phyloP scores from a whole-genome alignment of 2,329 filamentous ascomycete species.

The Cordyceps tenuipes region DNA sequence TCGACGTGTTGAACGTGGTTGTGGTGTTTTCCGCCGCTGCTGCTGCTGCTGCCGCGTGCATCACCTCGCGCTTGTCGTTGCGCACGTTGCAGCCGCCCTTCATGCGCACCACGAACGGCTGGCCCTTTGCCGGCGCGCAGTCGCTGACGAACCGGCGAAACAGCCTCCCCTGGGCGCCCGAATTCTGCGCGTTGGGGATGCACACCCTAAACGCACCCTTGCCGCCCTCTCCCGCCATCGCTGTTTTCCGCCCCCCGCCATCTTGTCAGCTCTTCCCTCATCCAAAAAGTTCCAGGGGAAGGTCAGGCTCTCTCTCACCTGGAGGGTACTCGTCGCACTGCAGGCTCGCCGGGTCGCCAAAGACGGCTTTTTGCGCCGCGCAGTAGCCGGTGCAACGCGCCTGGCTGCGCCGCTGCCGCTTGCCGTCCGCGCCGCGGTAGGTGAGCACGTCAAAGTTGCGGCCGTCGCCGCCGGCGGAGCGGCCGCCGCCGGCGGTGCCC shows the following conservation, averaged over 20 bases:
- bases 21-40: neutral
- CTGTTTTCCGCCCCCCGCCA: neutral
- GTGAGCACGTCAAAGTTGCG: conserved; percentile 2
- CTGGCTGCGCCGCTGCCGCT: neutral
- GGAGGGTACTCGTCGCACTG: conserved; percentile 2
- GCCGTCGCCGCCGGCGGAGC: neutral
- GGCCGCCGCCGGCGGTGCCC: neutral
- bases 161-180: neutral
- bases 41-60: neutral
- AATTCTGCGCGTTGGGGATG: neutral
- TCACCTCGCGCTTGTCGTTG: neutral
- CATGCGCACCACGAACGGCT: neutral
- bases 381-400: conserved; percentile 1
- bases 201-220: neutral
- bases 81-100: conserved; percentile 2
- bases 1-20: neutral
- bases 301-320: too few species aligned
- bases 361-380: neutral
- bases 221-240: neutral
- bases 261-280: neutral
- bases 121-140: neutral
- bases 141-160: neutral
- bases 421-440: neutral
- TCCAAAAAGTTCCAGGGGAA: too few species aligned
- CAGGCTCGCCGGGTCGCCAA: neutral